Evolutionary conservation across 768 basidiomycete species (phyloP).

Genomic region (Leccinum subgranulosum): DNA sequence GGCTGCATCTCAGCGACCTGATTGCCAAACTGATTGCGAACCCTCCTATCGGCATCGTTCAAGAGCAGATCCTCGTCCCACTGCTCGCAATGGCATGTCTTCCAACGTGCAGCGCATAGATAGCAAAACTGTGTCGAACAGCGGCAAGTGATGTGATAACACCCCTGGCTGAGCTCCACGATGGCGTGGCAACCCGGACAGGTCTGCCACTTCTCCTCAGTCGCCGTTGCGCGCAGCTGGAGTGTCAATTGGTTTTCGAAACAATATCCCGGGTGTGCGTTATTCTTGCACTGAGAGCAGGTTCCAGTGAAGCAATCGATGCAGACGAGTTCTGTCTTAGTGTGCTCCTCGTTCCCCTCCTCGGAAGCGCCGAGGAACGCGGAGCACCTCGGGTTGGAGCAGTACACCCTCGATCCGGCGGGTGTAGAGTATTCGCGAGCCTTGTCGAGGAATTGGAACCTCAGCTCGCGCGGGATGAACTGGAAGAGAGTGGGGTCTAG

Average conservation of each 20-base stretch:
- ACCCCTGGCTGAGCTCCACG: constrained; percentile 55
- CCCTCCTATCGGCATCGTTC: constrained; percentile 23
- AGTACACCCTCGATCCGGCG: constrained; percentile 45
- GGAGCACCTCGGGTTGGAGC: constrained; percentile 48
- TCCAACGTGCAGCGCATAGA: constrained; percentile 60
- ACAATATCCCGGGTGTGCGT: constrained; percentile 42
- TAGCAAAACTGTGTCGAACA: constrained; percentile 58
- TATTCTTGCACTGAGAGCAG: constrained; percentile 50
- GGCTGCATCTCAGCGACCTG: constrained; percentile 14
- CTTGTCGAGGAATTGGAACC: constrained; percentile 39
- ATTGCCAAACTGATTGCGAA: constrained; percentile 22
- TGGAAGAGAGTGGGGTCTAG: constrained; percentile 18
- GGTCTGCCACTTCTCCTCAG: constrained; percentile 52
- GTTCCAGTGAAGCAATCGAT: constrained; percentile 36
- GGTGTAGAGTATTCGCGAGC: constrained; percentile 44
- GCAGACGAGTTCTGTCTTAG: constrained; percentile 32
- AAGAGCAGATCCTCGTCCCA: constrained; percentile 56
- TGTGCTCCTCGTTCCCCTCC: not conserved
- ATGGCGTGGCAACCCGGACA: constrained; percentile 57
- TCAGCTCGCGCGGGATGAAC: constrained; percentile 31
- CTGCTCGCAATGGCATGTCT: constrained; percentile 55
- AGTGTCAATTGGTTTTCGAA: constrained; percentile 40
- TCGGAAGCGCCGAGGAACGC: constrained; percentile 46
- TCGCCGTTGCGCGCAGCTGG: constrained; percentile 45
- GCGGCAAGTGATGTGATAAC: constrained; percentile 63